Conservation (phyloP, 306 rosid species). For the Ormosia emarginata region DNA sequence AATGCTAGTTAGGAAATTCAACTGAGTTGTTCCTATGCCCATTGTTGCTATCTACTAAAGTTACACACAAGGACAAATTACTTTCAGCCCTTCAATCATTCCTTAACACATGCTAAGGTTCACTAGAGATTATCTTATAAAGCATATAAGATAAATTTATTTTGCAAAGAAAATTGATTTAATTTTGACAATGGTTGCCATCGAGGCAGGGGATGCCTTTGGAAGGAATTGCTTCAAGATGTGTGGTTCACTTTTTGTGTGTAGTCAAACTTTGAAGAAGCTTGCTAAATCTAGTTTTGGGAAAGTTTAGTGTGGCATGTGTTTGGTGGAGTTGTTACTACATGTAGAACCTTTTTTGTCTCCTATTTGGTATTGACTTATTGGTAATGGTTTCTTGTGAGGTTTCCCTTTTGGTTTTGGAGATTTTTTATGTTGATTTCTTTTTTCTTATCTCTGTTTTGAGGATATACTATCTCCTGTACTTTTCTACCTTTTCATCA, state of each 20-base stretch:
- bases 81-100: neutral
- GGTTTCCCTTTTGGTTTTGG: neutral
- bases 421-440: neutral
- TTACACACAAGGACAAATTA: neutral
- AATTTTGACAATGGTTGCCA: too few relatives aligned
- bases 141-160: neutral
- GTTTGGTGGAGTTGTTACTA: neutral
- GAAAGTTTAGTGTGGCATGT: neutral
- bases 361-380: neutral
- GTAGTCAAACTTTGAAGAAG: slow-evolving; percentile 2
- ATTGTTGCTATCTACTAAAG: too few relatives aligned
- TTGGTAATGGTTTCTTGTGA: neutral
- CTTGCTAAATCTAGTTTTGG: neutral
- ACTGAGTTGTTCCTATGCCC: too few relatives aligned
- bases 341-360: neutral
- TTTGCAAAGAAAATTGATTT: too few relatives aligned
- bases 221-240: neutral
- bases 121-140: neutral
- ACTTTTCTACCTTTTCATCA: neutral
- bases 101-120: neutral
- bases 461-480: neutral
- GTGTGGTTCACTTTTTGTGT: neutral
- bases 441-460: neutral
- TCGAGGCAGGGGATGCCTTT: neutral
- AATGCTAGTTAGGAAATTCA: too few relatives aligned